Percentiles rank a stretch among this genome's conserved stretches.
Evolutionary conservation across 495 filamentous ascomycete genomes (phyloP).

Genomic region (Aspergillus cavernicola): DNA sequence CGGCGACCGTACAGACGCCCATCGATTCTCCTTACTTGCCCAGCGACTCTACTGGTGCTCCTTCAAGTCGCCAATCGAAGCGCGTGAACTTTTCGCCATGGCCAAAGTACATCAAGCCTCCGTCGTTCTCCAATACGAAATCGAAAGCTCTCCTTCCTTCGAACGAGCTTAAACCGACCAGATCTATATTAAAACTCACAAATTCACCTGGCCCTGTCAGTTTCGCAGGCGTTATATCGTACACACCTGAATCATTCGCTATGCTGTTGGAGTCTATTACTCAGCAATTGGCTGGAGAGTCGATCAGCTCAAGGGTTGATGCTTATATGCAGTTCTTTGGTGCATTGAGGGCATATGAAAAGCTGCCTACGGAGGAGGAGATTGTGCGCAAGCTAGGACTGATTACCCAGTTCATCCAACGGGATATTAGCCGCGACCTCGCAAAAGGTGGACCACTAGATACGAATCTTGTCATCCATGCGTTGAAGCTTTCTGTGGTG

Average conservation of each 20-base stretch:
- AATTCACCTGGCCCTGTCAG: constrained; percentile 41
- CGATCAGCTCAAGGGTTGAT: constrained; percentile 69
- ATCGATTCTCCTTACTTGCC: constrained; percentile 47
- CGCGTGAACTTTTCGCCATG: constrained; percentile 72
- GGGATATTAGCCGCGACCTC: constrained; percentile 58
- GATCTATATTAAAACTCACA: constrained; percentile 80
- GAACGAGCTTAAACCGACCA: constrained; percentile 63
- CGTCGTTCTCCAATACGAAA: constrained; percentile 41
- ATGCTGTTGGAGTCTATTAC: constrained; percentile 80
- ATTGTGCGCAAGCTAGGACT: constrained; percentile 70
- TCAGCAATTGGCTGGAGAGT: constrained; percentile 69
- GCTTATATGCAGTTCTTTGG: constrained; percentile 76
- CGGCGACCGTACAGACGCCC: constrained; percentile 41
- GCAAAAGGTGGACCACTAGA: constrained; percentile 39
- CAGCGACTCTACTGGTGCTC: constrained; percentile 29
- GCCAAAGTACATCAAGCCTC: constrained; percentile 65
- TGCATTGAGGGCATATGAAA: constrained; percentile 74
- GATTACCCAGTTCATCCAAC: constrained; percentile 71
- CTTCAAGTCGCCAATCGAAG: constrained; percentile 53
- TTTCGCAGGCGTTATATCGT: constrained; percentile 35
- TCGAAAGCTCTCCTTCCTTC: constrained; percentile 52
- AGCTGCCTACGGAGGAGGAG: constrained; percentile 64
- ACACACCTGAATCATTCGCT: constrained; percentile 44
- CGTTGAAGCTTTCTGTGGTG: constrained; percentile 67
- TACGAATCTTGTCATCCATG: constrained; percentile 66